Base-by-base conservation (phyloP, 164 flowering plant genomes). In the Euptelea pleiosperma region DNA sequence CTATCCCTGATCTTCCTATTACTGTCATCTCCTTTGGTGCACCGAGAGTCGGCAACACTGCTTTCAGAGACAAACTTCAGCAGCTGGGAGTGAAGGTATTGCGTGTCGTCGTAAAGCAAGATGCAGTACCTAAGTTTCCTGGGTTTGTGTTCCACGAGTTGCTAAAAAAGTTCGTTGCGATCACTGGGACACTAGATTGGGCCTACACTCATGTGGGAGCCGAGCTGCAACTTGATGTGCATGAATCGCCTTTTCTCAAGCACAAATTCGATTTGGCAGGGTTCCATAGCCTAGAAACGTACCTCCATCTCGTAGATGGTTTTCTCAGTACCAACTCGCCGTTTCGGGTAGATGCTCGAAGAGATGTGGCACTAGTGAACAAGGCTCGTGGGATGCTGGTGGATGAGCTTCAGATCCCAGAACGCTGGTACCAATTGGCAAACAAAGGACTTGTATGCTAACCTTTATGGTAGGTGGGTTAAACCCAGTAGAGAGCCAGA, bases 281-380 rank as follows among this genome's bases (percentile, higher is more conserved):
- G 21, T 52, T 47, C 24, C 89, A 83, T 53, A 74, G 53, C 54
- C 52, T 77, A 26, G 58, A 55, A 33, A 55, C 58, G 0, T 81
- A 81, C 44, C 73, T 84, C 2, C 89, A 84, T 60, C 57, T 81
- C 1, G 65, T 79, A 12, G 87, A 79, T 56, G 84, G 81, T 3
- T 74, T 55, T 21, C 10, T 12, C 0, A 45, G 72, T 25, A 18
- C 35, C 11, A 40, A 12, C 3, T 18, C 66, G 55, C n/a, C n/a
- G n/a, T n/a, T n/a, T n/a, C n/a, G n/a, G n/a, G n/a, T n/a, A n/a
- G n/a, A n/a, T n/a, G n/a, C n/a, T n/a, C n/a, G n/a, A n/a, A n/a
- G n/a, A n/a, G n/a, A n/a, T n/a, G n/a, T n/a, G n/a, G n/a, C n/a
- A n/a, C n/a, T n/a, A n/a, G n/a, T n/a, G n/a, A n/a, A n/a, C n/a